phyloP scores from a whole-genome alignment of 257 asterid species.

The Ophiorrhiza pumila region DNA sequence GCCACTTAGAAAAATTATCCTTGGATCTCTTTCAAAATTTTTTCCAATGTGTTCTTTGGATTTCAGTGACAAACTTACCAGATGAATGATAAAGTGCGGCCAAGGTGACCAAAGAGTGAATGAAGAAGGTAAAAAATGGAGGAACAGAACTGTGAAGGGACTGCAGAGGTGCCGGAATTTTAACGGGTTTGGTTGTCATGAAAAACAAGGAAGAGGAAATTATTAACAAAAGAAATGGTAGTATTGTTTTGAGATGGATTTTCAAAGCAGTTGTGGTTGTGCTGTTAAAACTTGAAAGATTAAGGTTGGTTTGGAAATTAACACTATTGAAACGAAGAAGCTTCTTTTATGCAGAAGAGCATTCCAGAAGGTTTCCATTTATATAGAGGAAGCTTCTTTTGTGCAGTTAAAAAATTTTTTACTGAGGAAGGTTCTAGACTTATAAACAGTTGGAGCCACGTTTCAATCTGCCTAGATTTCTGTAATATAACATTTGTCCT shows the following conservation, averaged over 20 bases:
- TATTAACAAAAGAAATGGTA: background rate
- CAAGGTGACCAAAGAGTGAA: background rate
- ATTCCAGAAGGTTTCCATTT: background rate
- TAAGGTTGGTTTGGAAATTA: background rate
- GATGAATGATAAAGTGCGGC: background rate
- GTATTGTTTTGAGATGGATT: background rate
- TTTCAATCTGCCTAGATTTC: slow-evolving; percentile 16
- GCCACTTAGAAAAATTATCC: background rate
- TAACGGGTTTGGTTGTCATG: background rate
- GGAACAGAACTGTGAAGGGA: background rate
- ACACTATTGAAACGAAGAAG: background rate
- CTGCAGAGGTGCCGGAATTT: too few relatives aligned
- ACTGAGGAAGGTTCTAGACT: slow-evolving; percentile 56
- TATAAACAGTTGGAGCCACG: slow-evolving; percentile 12
- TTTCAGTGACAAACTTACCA: background rate
- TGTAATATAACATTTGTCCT: background rate
- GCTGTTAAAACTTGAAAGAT: too few relatives aligned
- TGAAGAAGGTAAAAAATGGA: background rate
- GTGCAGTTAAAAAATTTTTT: background rate
- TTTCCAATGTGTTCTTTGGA: background rate
- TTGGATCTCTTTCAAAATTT: background rate
- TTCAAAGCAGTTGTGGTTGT: background rate
- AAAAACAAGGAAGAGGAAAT: background rate
- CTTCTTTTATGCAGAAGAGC: background rate
- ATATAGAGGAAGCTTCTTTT: slow-evolving; percentile 1